Conservation (phyloP, 1,284 basidiomycete species). For the Agroathelia rolfsii region DNA sequence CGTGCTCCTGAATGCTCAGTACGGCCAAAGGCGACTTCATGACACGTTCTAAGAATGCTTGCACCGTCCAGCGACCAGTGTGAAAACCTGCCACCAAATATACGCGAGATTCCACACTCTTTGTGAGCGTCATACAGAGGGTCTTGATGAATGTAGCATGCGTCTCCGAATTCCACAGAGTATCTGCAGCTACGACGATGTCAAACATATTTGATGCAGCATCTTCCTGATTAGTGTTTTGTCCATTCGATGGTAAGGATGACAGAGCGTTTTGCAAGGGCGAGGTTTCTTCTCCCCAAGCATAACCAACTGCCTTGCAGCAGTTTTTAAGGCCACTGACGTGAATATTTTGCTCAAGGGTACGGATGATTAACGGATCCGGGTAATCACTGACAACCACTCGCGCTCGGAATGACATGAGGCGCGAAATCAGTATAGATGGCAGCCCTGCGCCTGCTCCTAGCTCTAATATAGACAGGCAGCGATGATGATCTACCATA, state of each 20-base stretch:
- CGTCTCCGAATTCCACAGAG: constrained; percentile 59
- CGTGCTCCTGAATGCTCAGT: constrained; percentile 38
- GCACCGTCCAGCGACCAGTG: constrained; percentile 61
- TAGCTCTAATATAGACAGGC: constrained; percentile 50
- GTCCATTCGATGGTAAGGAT: too few relatives aligned
- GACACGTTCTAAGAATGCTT: constrained; percentile 41
- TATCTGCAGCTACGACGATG: constrained; percentile 60
- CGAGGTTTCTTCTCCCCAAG: constrained; percentile 49
- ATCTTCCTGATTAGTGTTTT: background rate
- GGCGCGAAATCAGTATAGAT: constrained; percentile 52
- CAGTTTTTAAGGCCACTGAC: constrained; percentile 35
- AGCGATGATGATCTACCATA: constrained; percentile 2
- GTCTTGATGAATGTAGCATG: constrained; percentile 45
- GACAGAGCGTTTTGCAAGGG: constrained; percentile 20
- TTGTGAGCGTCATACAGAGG: constrained; percentile 36
- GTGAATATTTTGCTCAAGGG: constrained; percentile 44
- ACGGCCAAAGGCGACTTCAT: constrained; percentile 32
- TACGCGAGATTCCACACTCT: constrained; percentile 32
- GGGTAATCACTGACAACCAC: constrained; percentile 58
- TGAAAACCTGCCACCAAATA: constrained; percentile 63
- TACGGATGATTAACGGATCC: constrained; percentile 47
- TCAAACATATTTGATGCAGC: constrained; percentile 36
- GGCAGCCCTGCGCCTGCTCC: constrained; percentile 68
- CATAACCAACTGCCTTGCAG: constrained; percentile 44
- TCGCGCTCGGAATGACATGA: too few relatives aligned